Conservation (phyloP, 2,329 filamentous ascomycete genomes). For the Stagonosporopsis chrysanthemi region DNA sequence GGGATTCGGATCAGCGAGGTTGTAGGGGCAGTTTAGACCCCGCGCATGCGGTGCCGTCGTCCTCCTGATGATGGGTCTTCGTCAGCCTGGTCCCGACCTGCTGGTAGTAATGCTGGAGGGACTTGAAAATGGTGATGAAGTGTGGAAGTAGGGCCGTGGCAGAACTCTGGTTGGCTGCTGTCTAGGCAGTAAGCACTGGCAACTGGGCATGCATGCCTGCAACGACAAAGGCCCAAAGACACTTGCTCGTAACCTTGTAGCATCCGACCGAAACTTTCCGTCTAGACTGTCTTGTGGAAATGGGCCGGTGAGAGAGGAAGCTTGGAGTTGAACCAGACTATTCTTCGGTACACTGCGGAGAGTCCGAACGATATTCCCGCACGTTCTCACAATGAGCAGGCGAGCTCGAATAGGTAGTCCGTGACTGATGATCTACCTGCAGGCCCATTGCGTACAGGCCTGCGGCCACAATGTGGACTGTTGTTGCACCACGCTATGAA, state of each 20-base stretch:
- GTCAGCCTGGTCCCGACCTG: background rate
- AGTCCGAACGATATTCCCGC: slow-evolving; percentile 7
- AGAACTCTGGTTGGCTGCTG: background rate
- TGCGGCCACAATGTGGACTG: background rate
- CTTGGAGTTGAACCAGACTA: background rate
- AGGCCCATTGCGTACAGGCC: background rate
- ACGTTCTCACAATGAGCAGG: background rate
- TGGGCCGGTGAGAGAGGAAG: background rate
- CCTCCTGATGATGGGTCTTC: background rate
- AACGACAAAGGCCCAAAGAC: background rate
- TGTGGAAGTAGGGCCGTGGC: background rate
- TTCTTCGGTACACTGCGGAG: slow-evolving; percentile 12
- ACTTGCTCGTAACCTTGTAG: background rate
- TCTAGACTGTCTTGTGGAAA: background rate
- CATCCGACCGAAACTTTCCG: background rate
- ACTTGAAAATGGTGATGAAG: background rate
- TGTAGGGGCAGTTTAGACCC: background rate
- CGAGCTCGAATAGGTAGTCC: background rate
- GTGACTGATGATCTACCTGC: background rate
- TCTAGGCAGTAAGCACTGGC: background rate
- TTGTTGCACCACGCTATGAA: slow-evolving; percentile 4
- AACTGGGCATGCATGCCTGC: background rate
- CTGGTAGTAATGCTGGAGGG: background rate
- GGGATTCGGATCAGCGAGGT: background rate
- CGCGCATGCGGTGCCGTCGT: background rate